Percentiles rank a stretch among this genome's conserved stretches.
These are phyloP conservation scores for Trichophyton rubrum DNA, from an alignment of 2,329 filamentous ascomycete genomes.

Conservation along the genomic window DNA sequence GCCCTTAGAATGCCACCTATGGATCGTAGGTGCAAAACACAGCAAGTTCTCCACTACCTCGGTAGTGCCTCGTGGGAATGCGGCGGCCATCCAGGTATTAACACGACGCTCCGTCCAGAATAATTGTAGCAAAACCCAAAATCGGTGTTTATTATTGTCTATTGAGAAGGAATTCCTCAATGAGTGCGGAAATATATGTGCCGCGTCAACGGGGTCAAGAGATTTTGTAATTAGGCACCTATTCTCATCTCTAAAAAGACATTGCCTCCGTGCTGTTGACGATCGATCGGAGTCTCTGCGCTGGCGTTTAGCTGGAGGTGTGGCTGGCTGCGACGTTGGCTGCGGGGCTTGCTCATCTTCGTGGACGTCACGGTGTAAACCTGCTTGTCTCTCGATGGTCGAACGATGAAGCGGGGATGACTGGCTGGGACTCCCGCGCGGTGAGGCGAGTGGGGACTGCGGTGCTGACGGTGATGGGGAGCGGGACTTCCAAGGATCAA, in stretches of 20 bases:
- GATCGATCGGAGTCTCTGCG: background rate
- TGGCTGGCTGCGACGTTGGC: background rate
- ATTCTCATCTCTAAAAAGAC: constrained; percentile 2
- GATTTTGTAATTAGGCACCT: constrained; percentile 7
- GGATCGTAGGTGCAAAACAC: constrained; percentile 5
- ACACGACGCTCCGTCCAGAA: constrained; percentile 9
- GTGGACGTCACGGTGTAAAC: background rate
- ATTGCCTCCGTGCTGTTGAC: background rate
- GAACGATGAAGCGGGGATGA: background rate
- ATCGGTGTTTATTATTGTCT: background rate
- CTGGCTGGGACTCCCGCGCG: background rate
- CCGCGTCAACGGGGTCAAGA: constrained; percentile 5
- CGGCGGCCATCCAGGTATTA: constrained; percentile 6
- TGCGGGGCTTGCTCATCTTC: background rate
- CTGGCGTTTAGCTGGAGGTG: background rate
- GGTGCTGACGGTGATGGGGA: background rate
- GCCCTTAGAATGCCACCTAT: constrained; percentile 3
- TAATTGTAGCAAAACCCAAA: constrained; percentile 7
- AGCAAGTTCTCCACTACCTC: constrained; percentile 9
- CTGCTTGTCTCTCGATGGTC: background rate
- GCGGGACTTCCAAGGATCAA: background rate
- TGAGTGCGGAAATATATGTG: constrained; percentile 11
- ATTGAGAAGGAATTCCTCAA: background rate
- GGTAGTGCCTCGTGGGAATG: constrained; percentile 1
- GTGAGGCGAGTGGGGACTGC: background rate